A percentile compares a stretch with the other conserved stretches of the same genome.
Conservation (phyloP, 129 eudicot species). For the Silybum marianum region DNA sequence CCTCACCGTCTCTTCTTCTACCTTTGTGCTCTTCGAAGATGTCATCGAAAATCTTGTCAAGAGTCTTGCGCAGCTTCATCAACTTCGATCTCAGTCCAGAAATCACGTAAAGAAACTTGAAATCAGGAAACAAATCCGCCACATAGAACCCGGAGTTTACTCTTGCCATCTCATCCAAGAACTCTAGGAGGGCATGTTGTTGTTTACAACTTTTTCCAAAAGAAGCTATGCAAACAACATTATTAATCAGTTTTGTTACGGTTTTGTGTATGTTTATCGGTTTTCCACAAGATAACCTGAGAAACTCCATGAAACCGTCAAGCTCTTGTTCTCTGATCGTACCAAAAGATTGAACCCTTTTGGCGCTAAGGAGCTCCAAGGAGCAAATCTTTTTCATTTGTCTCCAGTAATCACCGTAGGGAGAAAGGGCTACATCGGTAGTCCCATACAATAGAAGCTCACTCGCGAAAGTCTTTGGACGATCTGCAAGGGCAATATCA, state of each 20-base stretch:
- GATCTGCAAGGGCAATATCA: slow-evolving; percentile 21
- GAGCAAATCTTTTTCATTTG: slow-evolving; percentile 27
- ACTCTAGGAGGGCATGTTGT: slow-evolving; percentile 11
- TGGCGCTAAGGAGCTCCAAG: slow-evolving; percentile 35
- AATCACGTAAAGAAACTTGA: slow-evolving; percentile 5
- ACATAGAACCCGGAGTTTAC: slow-evolving; percentile 10
- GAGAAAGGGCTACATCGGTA: slow-evolving; percentile 26
- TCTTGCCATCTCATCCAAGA: slow-evolving; percentile 4
- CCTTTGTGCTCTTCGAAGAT: not conserved
- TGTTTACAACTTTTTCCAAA: slow-evolving; percentile 16
- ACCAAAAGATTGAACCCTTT: slow-evolving; percentile 24
- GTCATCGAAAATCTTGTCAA: slow-evolving; percentile 22
- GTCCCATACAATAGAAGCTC: slow-evolving; percentile 12
- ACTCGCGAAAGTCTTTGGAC: slow-evolving; percentile 18
- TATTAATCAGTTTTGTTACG: not conserved
- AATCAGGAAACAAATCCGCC: slow-evolving; percentile 21
- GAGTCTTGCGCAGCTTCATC: slow-evolving; percentile 14
- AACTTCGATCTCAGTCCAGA: slow-evolving; percentile 24
- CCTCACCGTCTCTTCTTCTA: not conserved
- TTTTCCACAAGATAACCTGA: slow-evolving; percentile 4
- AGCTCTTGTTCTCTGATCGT: slow-evolving; percentile 21
- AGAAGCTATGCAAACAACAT: slow-evolving; percentile 14
- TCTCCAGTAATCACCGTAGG: slow-evolving; percentile 29
- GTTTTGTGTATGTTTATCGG: slow-evolving; percentile 9
- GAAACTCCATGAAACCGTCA: not conserved